These are phyloP conservation scores for Monilinia vaccinii-corymbosi DNA, from an alignment of 2,329 filamentous ascomycete species.

Conservation along the genomic window DNA sequence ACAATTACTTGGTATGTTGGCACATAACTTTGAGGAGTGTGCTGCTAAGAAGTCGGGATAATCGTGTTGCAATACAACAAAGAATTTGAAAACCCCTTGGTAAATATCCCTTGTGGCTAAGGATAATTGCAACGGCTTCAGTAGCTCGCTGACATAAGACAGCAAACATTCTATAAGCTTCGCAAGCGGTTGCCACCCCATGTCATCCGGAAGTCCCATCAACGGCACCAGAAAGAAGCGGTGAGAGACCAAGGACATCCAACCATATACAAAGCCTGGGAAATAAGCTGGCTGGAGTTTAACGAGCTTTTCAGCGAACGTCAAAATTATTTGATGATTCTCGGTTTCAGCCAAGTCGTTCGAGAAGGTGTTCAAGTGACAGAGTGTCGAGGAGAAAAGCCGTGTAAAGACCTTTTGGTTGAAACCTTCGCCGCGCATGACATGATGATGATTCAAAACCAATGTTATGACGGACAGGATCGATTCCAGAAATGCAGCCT, in stretches of 20 bases:
- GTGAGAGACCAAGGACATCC: slow-evolving; percentile 76
- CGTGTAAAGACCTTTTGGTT: slow-evolving; percentile 88
- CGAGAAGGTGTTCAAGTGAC: slow-evolving; percentile 55
- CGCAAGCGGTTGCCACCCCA: slow-evolving; percentile 68
- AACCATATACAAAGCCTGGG: slow-evolving; percentile 76
- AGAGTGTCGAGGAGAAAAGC: slow-evolving; percentile 74
- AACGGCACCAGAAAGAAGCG: slow-evolving; percentile 75
- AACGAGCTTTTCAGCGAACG: slow-evolving; percentile 61
- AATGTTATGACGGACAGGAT: slow-evolving; percentile 70
- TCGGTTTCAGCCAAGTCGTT: slow-evolving; percentile 52
- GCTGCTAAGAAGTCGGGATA: slow-evolving; percentile 88
- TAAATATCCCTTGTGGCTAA: slow-evolving; percentile 74
- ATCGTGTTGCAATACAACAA: slow-evolving; percentile 84
- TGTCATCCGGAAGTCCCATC: slow-evolving; percentile 55
- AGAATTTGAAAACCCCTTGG: slow-evolving; percentile 69
- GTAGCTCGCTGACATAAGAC: slow-evolving; percentile 65
- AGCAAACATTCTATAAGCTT: slow-evolving; percentile 66
- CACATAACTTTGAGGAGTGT: slow-evolving; percentile 74
- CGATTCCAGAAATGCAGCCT: slow-evolving; percentile 65
- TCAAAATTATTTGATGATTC: slow-evolving; percentile 59
- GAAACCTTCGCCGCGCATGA: slow-evolving; percentile 70
- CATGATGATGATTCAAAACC: slow-evolving; percentile 77
- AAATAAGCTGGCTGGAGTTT: slow-evolving; percentile 68
- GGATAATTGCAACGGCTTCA: slow-evolving; percentile 63
- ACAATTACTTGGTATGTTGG: slow-evolving; percentile 73